Conservation (phyloP, 1,284 basidiomycete genomes). For the Leccinum glutinopallens region DNA sequence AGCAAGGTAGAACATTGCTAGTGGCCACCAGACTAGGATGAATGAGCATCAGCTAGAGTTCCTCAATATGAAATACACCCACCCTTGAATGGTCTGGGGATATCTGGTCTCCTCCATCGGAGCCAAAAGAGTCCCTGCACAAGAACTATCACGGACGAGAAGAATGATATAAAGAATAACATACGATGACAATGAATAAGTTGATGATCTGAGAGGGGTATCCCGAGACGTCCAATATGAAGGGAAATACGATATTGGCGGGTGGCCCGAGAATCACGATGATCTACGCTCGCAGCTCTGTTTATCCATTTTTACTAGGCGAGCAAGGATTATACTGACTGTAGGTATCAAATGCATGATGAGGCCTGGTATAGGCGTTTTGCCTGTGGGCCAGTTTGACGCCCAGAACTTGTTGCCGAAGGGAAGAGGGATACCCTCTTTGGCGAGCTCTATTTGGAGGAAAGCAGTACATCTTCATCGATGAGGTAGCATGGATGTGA, state of each 20-base stretch:
- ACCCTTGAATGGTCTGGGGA: slow-evolving; percentile 59
- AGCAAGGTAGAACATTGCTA: slow-evolving; percentile 58
- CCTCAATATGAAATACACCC: not conserved
- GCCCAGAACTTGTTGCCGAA: slow-evolving; percentile 42
- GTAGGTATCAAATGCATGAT: slow-evolving; percentile 38
- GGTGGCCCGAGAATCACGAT: slow-evolving; percentile 54
- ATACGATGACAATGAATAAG: slow-evolving; percentile 54
- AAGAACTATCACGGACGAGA: not conserved
- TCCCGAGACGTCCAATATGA: slow-evolving; percentile 59
- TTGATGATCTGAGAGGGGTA: slow-evolving; percentile 62
- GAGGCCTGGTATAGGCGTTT: slow-evolving; percentile 41
- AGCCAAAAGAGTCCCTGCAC: slow-evolving; percentile 58
- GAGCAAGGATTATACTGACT: slow-evolving; percentile 11
- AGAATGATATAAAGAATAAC: not conserved
- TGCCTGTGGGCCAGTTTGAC: slow-evolving; percentile 40
- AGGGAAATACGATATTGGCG: slow-evolving; percentile 47
- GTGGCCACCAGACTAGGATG: slow-evolving; percentile 53
- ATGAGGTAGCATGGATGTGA: not conserved
- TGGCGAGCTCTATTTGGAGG: slow-evolving; percentile 39
- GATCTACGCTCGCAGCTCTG: slow-evolving; percentile 33
- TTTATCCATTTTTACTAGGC: not conserved
- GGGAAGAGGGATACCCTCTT: slow-evolving; percentile 43
- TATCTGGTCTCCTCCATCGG: slow-evolving; percentile 50
- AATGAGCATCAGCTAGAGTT: not conserved
- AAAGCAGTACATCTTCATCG: not conserved